Percentiles rank a stretch among this genome's conserved stretches.
phyloP scores from a whole-genome alignment of 202 grass and related monocot species.

The Brachypodium distachyon region DNA sequence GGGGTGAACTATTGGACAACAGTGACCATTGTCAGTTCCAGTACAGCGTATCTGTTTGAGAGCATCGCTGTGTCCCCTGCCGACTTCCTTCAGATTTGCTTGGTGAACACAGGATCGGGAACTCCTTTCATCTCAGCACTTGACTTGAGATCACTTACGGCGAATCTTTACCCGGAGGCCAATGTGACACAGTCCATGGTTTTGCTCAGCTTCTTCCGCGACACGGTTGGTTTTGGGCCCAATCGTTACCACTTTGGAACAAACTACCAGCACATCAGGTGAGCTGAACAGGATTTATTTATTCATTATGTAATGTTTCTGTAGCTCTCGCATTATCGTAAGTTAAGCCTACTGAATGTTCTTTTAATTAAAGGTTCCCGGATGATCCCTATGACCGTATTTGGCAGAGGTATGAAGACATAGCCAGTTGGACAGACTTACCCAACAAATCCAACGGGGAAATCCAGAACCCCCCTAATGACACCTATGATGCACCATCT shows the following conservation, averaged over 20 bases:
- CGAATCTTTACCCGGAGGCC: conserved; percentile 7
- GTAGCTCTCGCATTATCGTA: neutral
- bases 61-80: conserved; percentile 3
- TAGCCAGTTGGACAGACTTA: neutral
- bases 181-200: conserved; percentile 5
- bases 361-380: conserved; percentile 5
- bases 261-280: neutral
- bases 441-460: neutral
- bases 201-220: neutral
- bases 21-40: neutral
- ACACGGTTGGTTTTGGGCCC: neutral
- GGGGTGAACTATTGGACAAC: conserved; percentile 42
- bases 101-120: conserved; percentile 29
- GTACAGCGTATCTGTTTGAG: neutral
- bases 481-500: conserved; percentile 22
- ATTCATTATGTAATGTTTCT: neutral
- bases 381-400: conserved; percentile 30
- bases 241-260: conserved; percentile 21
- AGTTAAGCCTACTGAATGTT: neutral
- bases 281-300: neutral
- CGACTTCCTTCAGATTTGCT: conserved; percentile 32
- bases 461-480: neutral
- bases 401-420: conserved; percentile 5
- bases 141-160: conserved; percentile 19
- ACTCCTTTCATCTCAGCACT: conserved; percentile 40